Evolutionary conservation across 2,329 filamentous ascomycete genomes (phyloP), one percentile per base, ranked within the genome.

Genomic region (Exophiala sp.): DNA sequence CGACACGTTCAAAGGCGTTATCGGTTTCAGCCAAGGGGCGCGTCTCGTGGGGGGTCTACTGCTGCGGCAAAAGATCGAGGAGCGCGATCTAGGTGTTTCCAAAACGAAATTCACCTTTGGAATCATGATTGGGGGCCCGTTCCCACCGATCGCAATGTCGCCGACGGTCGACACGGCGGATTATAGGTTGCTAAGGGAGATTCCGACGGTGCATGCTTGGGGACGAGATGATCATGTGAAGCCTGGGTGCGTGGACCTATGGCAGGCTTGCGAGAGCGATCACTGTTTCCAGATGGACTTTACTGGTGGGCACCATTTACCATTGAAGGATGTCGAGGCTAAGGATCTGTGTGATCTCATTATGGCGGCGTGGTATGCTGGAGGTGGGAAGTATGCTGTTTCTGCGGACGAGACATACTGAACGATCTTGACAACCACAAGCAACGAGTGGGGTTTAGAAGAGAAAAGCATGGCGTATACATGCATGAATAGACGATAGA

Each of bases 21-120:
- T 72, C 9, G 69, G 68, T 11, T 71, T 72, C 50, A 66, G 63
- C 12, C 68, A 70, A 60, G 69, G 69, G 7, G 68, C 65, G 1
- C 63, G 64, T n/a, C 41, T 66, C 20, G 61, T 63, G 0, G 47
- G 61, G 3, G 65, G 65, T 3, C 32, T 65, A 34, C 39, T 67
- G n/a, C 52, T 66, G 40, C 51, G 64, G 21, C 63, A 66, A 61
- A 58, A 60, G 53, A 48, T 60, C 20, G 38, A 59, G 49, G 54
- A 63, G 41, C 45, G 54, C 5, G 43, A 54, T 11, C 24, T 38
- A 10, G 58, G 54, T 6, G 38, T 29, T 0, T 46, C 20, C 24
- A 16, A 40, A 4, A 60, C 51, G 55, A 62, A 61, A 20, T 59
- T 65, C 41, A 46, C 47, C 14, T 65, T 65, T 41, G 63, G 60